Percentiles rank a stretch among this genome's conserved stretches.
These are phyloP conservation scores for Chaetomium fimeti DNA, from an alignment of 495 filamentous ascomycete species.

Conservation along the genomic window DNA sequence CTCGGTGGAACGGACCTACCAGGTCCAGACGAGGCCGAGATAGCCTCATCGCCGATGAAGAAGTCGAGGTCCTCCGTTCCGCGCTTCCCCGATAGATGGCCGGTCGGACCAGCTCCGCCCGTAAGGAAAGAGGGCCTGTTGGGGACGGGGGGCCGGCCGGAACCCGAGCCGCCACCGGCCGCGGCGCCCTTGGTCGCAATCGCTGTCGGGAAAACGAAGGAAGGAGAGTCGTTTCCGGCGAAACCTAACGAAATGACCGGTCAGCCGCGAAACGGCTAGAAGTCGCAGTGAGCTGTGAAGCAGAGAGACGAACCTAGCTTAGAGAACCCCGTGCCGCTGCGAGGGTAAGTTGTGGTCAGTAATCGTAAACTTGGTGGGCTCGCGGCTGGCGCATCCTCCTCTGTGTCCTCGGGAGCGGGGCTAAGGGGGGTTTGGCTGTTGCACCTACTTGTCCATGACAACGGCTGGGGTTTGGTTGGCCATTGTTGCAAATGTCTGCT, in stretches of 20 bases:
- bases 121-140: constrained; percentile 94
- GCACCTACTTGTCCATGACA: constrained; percentile 99
- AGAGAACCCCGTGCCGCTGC: constrained; percentile 95
- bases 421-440: constrained; percentile 18
- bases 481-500: constrained; percentile 56
- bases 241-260: constrained; percentile 62
- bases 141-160: constrained; percentile 81
- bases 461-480: constrained; percentile 98
- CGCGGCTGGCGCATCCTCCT: constrained; percentile 5
- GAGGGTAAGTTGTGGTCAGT: constrained; percentile 30
- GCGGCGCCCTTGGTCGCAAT: constrained; percentile 89
- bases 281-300: neutral
- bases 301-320: constrained; percentile 73
- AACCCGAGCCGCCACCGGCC: constrained; percentile 68
- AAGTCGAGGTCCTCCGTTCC: constrained; percentile 97
- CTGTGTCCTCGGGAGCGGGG: constrained; percentile 24
- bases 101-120: constrained; percentile 76
- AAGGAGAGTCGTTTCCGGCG: constrained; percentile 97
- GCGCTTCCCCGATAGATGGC: constrained; percentile 84
- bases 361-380: constrained; percentile 12
- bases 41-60: constrained; percentile 96
- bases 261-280: constrained; percentile 12
- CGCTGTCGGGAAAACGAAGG: constrained; percentile 97
- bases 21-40: constrained; percentile 77
- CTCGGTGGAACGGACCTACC: constrained; percentile 48